Evolutionary conservation across 352 stramenopile genomes (phyloP), one percentile per base, ranked within the genome.

Genomic region (Pythium chondricola): DNA sequence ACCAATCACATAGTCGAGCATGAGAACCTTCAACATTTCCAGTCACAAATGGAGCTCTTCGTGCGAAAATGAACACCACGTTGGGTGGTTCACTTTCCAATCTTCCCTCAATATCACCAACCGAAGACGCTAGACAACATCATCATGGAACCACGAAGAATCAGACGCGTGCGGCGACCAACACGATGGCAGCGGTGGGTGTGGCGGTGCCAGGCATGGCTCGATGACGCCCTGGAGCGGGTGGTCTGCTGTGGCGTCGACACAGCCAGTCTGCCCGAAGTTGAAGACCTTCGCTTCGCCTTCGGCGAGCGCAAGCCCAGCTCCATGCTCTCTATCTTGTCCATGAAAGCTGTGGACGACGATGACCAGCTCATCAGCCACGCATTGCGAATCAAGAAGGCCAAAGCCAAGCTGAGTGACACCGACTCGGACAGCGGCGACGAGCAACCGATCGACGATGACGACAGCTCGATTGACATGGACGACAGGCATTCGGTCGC

Each of bases 371-470:
- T 47, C 2, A 48, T 53, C n/a, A n/a, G n/a, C n/a, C n/a, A n/a
- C n/a, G n/a, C n/a, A n/a, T n/a, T 43, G 47, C 21, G 6, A 32
- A 56, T 21, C 31, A 56, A 14, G 29, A 52, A 29, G 54, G 48
- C 29, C 27, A 36, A 13, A 22, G 14, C 25, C 18, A 43, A 8
- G 14, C 10, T 51, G 46, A 52, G 54, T 18, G 54, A 62, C 27
- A 63, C 56, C n/a, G 56, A 63, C 14, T 63, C 56, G 6, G 56
- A 63, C 20, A 58, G 48, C 37, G 38, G 43, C 2, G 48, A 58
- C n/a, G 36, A 52, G 20, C 29, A 43, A 21, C n/a, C 35, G 22
- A 32, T 10, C 17, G 6, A 17, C 5, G 49, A 31, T 40, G 22
- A 47, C 6, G 38, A 18, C 17, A 25, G 4, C 4, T 43, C 50